Conservation (phyloP, 2,329 filamentous ascomycete genomes). For the Nothophaeocryptopus gaeumannii region DNA sequence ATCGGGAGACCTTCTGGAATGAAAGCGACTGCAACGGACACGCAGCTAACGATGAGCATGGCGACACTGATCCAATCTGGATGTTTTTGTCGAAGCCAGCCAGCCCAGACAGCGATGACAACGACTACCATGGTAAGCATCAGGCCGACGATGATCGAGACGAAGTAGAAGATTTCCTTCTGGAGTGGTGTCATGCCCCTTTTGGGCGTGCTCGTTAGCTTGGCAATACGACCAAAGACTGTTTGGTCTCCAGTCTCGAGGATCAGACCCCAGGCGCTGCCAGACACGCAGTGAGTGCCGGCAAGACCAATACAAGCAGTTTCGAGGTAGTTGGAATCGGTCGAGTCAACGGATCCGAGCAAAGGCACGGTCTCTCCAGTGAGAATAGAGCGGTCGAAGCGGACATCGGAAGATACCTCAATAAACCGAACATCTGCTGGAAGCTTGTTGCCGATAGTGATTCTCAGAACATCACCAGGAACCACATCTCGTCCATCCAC, state of each 20-base stretch:
- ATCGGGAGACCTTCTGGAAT: conserved; percentile 73
- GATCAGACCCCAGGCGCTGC: conserved; percentile 64
- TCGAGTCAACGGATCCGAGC: conserved; percentile 61
- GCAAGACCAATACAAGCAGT: conserved; percentile 73
- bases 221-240: conserved; percentile 71
- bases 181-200: conserved; percentile 67
- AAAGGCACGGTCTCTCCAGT: conserved; percentile 65
- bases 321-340: conserved; percentile 72
- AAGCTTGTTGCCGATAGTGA: conserved; percentile 71
- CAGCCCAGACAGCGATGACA: conserved; percentile 55
- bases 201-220: conserved; percentile 67
- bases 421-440: conserved; percentile 71
- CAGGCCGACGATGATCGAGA: conserved; percentile 65
- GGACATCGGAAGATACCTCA: conserved; percentile 65
- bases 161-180: conserved; percentile 70
- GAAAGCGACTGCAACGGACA: conserved; percentile 68
- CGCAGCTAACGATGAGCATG: conserved; percentile 68
- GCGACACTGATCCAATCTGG: conserved; percentile 71
- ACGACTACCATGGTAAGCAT: conserved; percentile 66
- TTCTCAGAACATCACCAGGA: conserved; percentile 65
- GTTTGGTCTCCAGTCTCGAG: conserved; percentile 70
- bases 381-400: conserved; percentile 70
- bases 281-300: conserved; percentile 74
- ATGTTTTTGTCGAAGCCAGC: conserved; percentile 65
- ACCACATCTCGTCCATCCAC: conserved; percentile 56